Evolutionary conservation across 106 monocot species (phyloP), one percentile per base, ranked within the genome.

Genomic region (Phalaenopsis equestris): DNA sequence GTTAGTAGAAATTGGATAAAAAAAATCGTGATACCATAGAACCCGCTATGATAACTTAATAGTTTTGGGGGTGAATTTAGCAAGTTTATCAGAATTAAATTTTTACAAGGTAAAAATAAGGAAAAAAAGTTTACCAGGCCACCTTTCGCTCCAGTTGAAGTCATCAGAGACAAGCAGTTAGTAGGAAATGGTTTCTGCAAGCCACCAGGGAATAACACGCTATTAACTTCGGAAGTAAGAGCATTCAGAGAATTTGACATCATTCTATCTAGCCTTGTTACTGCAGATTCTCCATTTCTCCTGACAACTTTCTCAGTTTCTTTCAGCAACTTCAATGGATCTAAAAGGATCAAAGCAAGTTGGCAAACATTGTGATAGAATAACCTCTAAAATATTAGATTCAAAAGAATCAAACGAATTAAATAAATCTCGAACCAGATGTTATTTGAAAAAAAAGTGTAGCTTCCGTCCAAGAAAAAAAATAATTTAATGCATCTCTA

Each of bases 121-220:
- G 30, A 30, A 30, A 30, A 30, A 30, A 5, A 4, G 39, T 6
- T 21, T 80, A 99, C 99, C 91, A 88, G 61, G 73, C 95, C 93
- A 80, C 99, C 99, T 89, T 99, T 99, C 64, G 99, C 99, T 61
- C 99, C 99, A 73, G 91, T 93, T 41, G 87, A 81, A 4, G 99
- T 95, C 99, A 99, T 99, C 45, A 99, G 88, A 83, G 95, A 91
- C 58, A 99, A 93, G 76, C 99, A 99, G 67, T 99, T 99, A 76
- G 43, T 81, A 24, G 84, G 86, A 80, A 94, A 99, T 36, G 86
- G 84, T 72, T 99, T 99, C 58, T 81, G 75, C 30, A 99, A 82
- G 42, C 98, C 94, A 46, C 74, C 46, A 56, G 94, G 98, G 85
- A 98, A 89, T 72, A 94, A 67, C 0, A 24, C 55, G 37, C 87